Conservation (phyloP, 805 yeast genomes). For the Maudiozyma saulgeensis region DNA sequence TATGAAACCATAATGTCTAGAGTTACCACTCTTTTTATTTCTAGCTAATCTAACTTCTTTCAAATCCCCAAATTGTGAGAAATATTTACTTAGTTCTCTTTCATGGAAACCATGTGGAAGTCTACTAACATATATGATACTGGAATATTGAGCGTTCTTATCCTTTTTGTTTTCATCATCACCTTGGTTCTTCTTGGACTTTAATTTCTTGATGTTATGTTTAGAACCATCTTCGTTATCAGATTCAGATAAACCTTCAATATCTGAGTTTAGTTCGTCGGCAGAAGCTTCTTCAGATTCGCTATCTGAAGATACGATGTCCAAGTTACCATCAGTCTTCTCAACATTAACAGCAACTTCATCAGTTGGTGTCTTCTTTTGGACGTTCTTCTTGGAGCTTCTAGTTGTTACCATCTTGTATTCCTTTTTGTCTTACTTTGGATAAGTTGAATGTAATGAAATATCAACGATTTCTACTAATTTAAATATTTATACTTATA, state of each 20-base stretch:
- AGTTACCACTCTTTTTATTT: constrained; percentile 80
- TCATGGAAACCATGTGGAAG: constrained; percentile 91
- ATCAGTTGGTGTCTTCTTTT: constrained; percentile 7
- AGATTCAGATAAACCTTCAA: constrained; percentile 26
- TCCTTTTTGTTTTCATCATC: constrained; percentile 14
- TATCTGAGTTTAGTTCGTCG: constrained; percentile 20
- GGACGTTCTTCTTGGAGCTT: neutral
- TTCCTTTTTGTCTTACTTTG: neutral
- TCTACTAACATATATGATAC: constrained; percentile 82
- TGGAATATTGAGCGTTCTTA: constrained; percentile 33
- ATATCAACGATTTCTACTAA: neutral
- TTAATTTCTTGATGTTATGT: constrained; percentile 25
- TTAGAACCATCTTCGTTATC: constrained; percentile 24
- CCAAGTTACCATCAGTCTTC: constrained; percentile 20
- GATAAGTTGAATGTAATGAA: neutral
- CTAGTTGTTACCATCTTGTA: constrained; percentile 8
- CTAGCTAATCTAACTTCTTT: constrained; percentile 72
- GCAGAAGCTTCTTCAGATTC: constrained; percentile 21
- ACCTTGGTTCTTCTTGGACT: constrained; percentile 16
- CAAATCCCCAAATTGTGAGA: constrained; percentile 83
- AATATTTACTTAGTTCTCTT: constrained; percentile 62
- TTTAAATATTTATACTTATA: no score
- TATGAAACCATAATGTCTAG: constrained; percentile 85
- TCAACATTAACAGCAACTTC: constrained; percentile 15
- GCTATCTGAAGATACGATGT: constrained; percentile 19